A percentile compares a stretch with the other conserved stretches of the same genome.
Evolutionary conservation across 1,284 basidiomycete species (phyloP).

Genomic region (Fomitopsis betulina): DNA sequence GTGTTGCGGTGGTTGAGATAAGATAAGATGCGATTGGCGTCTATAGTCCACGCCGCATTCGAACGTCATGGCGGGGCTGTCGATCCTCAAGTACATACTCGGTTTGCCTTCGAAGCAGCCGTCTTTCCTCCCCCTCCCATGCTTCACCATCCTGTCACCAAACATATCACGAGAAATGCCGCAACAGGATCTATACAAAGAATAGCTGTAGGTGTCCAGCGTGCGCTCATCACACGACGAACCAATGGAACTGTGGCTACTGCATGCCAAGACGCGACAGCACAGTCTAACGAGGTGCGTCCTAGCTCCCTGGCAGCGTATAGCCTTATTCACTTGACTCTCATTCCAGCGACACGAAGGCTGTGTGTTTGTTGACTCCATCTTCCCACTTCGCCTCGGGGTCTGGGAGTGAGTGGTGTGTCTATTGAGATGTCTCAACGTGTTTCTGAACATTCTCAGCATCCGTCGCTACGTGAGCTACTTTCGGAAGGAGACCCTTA

Average conservation of each 20-base stretch:
- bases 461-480: slow-evolving; percentile 58
- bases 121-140: not conserved
- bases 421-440: no score
- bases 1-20: not conserved
- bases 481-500: slow-evolving; percentile 49
- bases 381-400: not conserved
- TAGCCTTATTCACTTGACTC: not conserved
- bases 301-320: not conserved
- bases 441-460: slow-evolving; percentile 29
- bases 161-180: not conserved
- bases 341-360: slow-evolving; percentile 7
- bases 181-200: not conserved
- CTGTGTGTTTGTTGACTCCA: not conserved
- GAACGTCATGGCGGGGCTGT: not conserved
- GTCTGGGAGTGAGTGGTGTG: not conserved
- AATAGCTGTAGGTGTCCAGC: not conserved
- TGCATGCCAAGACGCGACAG: not conserved
- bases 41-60: not conserved
- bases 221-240: not conserved
- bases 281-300: not conserved
- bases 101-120: not conserved
- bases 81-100: not conserved
- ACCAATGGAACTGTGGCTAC: not conserved
- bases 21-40: not conserved
- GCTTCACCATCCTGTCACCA: not conserved